Percentiles rank a stretch among this genome's conserved stretches.
Evolutionary conservation across 2,329 filamentous ascomycete genomes (phyloP).

Genomic region (Alternaria angustiovoidea): DNA sequence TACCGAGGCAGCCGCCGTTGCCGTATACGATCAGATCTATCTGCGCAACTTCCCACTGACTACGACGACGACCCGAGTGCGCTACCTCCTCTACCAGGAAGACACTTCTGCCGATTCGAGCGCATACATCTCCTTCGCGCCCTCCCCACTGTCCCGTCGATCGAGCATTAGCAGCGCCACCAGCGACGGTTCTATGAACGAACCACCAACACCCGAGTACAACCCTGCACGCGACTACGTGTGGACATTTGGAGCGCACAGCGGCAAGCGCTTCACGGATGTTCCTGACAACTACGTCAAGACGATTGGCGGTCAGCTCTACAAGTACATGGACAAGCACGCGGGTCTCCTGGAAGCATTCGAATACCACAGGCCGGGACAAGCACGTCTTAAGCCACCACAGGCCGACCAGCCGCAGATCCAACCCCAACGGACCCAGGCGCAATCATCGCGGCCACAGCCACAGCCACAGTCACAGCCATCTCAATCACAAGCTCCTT

Average conservation of each 20-base stretch:
- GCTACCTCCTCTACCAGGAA: conserved; percentile 23
- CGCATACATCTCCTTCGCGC: conserved; percentile 13
- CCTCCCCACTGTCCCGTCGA: conserved; percentile 21
- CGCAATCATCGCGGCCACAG: background rate
- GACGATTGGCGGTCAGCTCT: conserved; percentile 33
- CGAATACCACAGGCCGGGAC: conserved; percentile 32
- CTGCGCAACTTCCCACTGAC: conserved; percentile 25
- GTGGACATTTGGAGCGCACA: conserved; percentile 29
- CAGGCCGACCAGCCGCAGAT: background rate
- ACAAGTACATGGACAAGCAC: conserved; percentile 26
- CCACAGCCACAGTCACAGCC: background rate
- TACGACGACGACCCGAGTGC: conserved; percentile 13
- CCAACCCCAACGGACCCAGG: conserved; percentile 8
- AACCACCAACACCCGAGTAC: conserved; percentile 6
- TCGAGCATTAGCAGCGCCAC: conserved; percentile 19
- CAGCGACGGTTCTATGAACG: conserved; percentile 4
- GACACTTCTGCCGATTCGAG: conserved; percentile 10
- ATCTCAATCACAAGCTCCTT: background rate
- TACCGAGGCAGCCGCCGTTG: conserved; percentile 25
- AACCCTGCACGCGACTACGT: conserved; percentile 29
- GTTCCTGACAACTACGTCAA: conserved; percentile 32
- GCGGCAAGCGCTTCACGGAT: conserved; percentile 27
- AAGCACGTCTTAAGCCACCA: conserved; percentile 17
- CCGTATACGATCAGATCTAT: conserved; percentile 25
- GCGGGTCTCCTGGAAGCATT: conserved; percentile 33